Evolutionary conservation across 352 stramenopile species (phyloP), one percentile per base, ranked within the genome.

Genomic region (Blastocystis sp.): DNA sequence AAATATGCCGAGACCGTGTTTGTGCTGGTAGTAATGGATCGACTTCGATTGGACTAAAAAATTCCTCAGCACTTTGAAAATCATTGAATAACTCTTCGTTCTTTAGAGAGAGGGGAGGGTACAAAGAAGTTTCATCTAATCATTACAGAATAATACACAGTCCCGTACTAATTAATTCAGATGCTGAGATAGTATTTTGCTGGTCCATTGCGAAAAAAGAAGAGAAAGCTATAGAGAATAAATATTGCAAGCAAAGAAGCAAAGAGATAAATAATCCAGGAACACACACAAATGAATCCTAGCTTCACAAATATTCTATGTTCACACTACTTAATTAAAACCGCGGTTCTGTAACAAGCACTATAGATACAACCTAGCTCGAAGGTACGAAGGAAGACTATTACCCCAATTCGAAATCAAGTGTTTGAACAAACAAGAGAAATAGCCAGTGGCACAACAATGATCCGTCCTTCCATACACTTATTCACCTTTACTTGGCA

Each of bases 401-500:
- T 34, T 34, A 34, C 1, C 30, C 30, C 30, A 34, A 34, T 34
- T 34, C 30, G 30, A 34, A 34, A 1, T 34, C 30, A 34, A 34
- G 30, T 34, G 30, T 59, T 59, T n/a, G 11, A 59, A 76, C n/a
- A 76, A 41, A 76, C 34, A n/a, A 55, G 37, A 54, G 53, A 85
- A 53, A 85, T 85, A 18, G 73, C 73, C 34, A 85, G 53, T 41
- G 73, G 73, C 9, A 85, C 73, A 65, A 85, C 53, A 26, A 85
- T 85, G 20, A 85, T 34, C 63, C 47, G 43, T 8, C 73, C 73
- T 85, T 85, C 73, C 73, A 85, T 85, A 16, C 47, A 64, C 6
- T 59, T 59, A n/a, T 66, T 65, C 9, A 85, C 73, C 73, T 85
- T 85, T 13, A 55, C 68, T 43, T 85, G 73, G 47, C 73, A 85